A percentile compares a stretch with the other conserved stretches of the same genome.
Conservation (phyloP, 345 rosid genomes). For the Murraya koenigii region DNA sequence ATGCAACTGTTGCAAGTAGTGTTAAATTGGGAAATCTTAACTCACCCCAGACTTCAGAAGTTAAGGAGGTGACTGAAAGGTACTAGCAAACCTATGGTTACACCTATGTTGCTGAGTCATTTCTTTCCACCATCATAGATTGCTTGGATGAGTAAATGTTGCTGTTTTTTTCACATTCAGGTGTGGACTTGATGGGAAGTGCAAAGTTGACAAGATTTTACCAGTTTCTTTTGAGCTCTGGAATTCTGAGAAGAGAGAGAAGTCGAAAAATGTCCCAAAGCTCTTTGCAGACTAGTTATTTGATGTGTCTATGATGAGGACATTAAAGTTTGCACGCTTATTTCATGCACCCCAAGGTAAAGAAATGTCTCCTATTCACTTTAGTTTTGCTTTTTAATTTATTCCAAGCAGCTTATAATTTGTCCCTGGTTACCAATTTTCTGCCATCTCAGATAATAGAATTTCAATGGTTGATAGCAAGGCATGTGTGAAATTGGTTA, state of each 20-base stretch:
- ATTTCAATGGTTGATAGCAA: not conserved
- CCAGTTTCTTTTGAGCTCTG: slow-evolving; percentile 4
- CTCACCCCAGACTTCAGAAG: not conserved
- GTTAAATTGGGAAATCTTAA: not conserved
- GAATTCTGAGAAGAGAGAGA: slow-evolving; percentile 8
- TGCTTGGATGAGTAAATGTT: not conserved
- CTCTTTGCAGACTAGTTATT: slow-evolving; percentile 9
- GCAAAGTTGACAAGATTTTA: slow-evolving; percentile 12
- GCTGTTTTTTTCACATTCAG: slow-evolving; percentile 13
- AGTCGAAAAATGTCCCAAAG: slow-evolving; percentile 2
- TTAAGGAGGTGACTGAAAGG: slow-evolving; percentile 21
- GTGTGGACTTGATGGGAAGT: slow-evolving; percentile 15
- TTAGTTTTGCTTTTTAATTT: not conserved
- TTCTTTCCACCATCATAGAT: not conserved
- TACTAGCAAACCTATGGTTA: not conserved
- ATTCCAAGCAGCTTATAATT: not conserved
- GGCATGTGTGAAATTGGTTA: slow-evolving; percentile 5
- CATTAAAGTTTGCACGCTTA: not conserved
- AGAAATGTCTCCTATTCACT: not conserved
- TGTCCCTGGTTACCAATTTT: not conserved
- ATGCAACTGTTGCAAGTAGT: not conserved
- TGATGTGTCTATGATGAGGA: slow-evolving; percentile 11
- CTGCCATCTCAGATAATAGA: slow-evolving; percentile 7
- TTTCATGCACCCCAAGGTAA: slow-evolving; percentile 5
- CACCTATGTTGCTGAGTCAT: not conserved